Evolutionary conservation across 2,329 filamentous ascomycete genomes (phyloP).

Genomic region (Fusarium sp.): DNA sequence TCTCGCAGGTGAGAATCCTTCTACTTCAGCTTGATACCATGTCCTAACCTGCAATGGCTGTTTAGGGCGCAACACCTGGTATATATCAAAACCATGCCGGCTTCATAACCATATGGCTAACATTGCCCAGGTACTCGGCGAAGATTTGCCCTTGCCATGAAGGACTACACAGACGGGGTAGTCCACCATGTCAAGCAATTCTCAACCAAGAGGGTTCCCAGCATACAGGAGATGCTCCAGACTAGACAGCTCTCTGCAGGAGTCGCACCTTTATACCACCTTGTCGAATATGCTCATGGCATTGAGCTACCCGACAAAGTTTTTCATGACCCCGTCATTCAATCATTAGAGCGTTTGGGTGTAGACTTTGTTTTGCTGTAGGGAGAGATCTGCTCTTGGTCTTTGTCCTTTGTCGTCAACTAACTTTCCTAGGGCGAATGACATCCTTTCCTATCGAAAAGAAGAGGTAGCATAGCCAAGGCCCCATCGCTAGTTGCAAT

Average conservation of each 20-base stretch:
- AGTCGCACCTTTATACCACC: constrained; percentile 14
- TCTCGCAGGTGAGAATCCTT: background rate
- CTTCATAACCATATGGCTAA: background rate
- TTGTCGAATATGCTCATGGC: constrained; percentile 10
- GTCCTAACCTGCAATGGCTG: accelerated
- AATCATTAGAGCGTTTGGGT: constrained; percentile 7
- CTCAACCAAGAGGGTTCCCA: constrained; percentile 1
- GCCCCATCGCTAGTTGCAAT: accelerated
- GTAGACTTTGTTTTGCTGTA: constrained; percentile 15
- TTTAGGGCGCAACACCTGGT: background rate
- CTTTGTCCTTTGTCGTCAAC: accelerated
- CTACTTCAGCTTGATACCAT: accelerated
- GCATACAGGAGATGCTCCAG: constrained; percentile 10
- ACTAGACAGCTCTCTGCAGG: constrained; percentile 5
- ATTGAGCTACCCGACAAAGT: constrained; percentile 6
- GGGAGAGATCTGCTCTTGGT: accelerated
- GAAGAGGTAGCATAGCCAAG: background rate
- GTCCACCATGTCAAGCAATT: constrained; percentile 21
- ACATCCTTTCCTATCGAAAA: constrained; percentile 14
- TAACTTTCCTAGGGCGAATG: background rate
- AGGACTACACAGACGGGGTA: constrained; percentile 17
- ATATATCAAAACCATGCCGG: accelerated
- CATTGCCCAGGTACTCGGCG: background rate
- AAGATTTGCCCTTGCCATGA: constrained; percentile 15
- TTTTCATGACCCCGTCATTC: constrained; percentile 3